These are phyloP conservation scores for Brassica cretica DNA, from an alignment of 345 rosid species.

Conservation along the genomic window DNA sequence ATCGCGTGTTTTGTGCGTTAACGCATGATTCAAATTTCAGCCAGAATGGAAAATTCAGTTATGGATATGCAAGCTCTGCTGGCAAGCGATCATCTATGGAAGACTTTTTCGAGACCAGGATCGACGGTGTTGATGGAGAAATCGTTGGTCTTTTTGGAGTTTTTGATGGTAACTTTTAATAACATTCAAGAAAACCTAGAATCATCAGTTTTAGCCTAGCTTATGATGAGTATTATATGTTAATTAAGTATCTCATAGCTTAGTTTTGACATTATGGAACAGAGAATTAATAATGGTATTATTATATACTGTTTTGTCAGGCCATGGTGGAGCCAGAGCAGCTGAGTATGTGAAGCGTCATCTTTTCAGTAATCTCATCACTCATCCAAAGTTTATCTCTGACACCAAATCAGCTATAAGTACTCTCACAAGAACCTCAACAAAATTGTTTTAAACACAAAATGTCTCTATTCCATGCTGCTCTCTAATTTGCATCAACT, in stretches of 20 bases:
- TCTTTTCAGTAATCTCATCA: constrained; percentile 89
- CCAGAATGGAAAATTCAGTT: constrained; percentile 91
- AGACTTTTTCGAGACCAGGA: constrained; percentile 95
- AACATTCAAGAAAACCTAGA: not conserved
- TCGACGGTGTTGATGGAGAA: constrained; percentile 89
- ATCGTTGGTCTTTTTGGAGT: constrained; percentile 98
- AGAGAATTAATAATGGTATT: not conserved
- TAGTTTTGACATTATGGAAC: not conserved
- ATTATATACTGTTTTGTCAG: constrained; percentile 41
- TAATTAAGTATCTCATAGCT: not conserved
- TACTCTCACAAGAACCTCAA: constrained; percentile 25
- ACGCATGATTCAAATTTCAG: constrained; percentile 43
- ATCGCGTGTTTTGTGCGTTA: not conserved
- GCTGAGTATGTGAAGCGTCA: constrained; percentile 95
- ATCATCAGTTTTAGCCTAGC: not conserved
- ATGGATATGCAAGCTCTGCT: constrained; percentile 95
- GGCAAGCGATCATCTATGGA: constrained; percentile 99
- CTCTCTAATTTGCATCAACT: not conserved
- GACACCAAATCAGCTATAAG: constrained; percentile 96
- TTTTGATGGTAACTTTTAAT: constrained; percentile 72
- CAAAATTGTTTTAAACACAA: not conserved
- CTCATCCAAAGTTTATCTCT: constrained; percentile 90
- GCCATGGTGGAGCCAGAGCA: constrained; percentile 98
- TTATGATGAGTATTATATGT: not conserved
- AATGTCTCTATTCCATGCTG: constrained; percentile 2